Base-by-base conservation (phyloP, 1,284 basidiomycete species). In the Rhodotorula sp. region DNA sequence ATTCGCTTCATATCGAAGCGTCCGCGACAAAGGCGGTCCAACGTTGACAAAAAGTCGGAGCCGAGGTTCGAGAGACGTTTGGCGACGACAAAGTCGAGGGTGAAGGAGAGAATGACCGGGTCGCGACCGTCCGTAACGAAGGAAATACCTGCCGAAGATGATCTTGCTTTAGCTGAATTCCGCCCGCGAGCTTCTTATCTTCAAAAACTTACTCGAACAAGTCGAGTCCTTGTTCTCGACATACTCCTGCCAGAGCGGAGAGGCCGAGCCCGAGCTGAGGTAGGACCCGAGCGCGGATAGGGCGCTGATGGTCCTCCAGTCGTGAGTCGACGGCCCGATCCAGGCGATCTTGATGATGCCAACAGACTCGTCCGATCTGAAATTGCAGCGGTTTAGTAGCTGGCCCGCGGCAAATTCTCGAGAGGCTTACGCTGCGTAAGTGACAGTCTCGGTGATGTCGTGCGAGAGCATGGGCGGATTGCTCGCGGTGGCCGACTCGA, bases 261-360 rank as follows among this genome's bases (percentile, higher is more conserved):
- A 90, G 31, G 91, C 90, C 1, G 93, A 84, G 21, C 91, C 91
- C 55, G 90, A 91, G 55, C 91, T 92, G 54, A 99, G 84, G 79
- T 99, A 98, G n/a, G 86, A 87, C 28, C 87, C 85, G 28, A 99
- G 93, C 92, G 97, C 84, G 75, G 93, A 90, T 68, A 98, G 81
- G 12, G 93, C 95, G 86, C 90, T 86, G 90, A 87, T 85, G 74
- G 90, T 87, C 67, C 93, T 80, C 79, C 89, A 91, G 69, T 89
- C 86, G 67, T 86, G 87, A 16, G 79, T 31, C 91, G 90, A 31
- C 2, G 68, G 67, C 10, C 95, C 95, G 72, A 91, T 84, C 83
- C 89, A 95, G 31, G 84, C 86, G 68, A 97, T 85, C 49, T 87
- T 83, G 10, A 97, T 80, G 82, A 97, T 92, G 50, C 97, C 95